These are phyloP conservation scores for Talaromyces nanjingensis DNA, from an alignment of 495 filamentous ascomycete species.

Conservation along the genomic window DNA sequence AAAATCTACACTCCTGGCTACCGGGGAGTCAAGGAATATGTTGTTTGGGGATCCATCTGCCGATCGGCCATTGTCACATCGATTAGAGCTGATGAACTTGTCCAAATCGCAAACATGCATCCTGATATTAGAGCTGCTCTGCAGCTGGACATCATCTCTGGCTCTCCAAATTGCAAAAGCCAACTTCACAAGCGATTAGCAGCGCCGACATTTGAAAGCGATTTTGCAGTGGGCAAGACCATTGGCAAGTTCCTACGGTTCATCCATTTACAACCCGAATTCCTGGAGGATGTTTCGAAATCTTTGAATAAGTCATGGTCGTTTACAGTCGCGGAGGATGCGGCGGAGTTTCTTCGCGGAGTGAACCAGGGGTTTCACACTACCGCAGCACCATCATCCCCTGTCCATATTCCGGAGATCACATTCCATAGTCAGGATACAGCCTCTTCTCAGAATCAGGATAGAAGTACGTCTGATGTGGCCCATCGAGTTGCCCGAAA, in stretches of 20 bases:
- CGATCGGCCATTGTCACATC: constrained; percentile 20
- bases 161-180: neutral
- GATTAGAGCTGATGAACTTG: constrained; percentile 17
- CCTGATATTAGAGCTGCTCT: constrained; percentile 19
- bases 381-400: neutral
- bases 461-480: neutral
- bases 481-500: neutral
- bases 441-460: neutral
- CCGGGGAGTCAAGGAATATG: constrained; percentile 25
- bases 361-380: neutral
- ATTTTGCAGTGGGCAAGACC: constrained; percentile 3
- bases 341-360: neutral
- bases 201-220: constrained; percentile 9
- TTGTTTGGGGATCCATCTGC: constrained; percentile 24
- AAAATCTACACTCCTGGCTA: constrained; percentile 16
- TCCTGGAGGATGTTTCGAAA: constrained; percentile 3
- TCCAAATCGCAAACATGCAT: constrained; percentile 12
- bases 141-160: constrained; percentile 17
- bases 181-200: constrained; percentile 7
- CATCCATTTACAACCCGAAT: constrained; percentile 9
- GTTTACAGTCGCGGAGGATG: constrained; percentile 8
- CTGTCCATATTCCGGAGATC: neutral
- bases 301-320: constrained; percentile 17
- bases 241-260: constrained; percentile 11
- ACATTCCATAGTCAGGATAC: neutral